Evolutionary conservation across 2,329 filamentous ascomycete species (phyloP).

Genomic region (Hymenotorrendiella dingleyae): DNA sequence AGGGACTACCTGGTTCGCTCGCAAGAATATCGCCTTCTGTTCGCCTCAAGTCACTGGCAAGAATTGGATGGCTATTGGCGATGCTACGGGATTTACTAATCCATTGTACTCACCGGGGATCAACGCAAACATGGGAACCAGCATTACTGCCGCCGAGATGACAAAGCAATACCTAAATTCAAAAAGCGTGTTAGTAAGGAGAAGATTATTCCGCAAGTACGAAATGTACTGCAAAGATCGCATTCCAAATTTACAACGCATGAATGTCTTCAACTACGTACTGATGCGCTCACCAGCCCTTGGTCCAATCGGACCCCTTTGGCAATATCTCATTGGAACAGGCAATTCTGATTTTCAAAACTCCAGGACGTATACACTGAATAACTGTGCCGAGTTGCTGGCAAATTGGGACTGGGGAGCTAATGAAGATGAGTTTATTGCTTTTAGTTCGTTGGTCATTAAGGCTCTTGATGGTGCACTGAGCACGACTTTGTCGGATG

Average conservation of each 20-base stretch:
- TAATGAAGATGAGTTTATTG: not conserved
- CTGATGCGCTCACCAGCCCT: not conserved
- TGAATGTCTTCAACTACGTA: constrained; percentile 5
- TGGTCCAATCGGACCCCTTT: not conserved
- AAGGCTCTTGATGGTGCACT: not conserved
- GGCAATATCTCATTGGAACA: not conserved
- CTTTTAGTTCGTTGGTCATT: not conserved
- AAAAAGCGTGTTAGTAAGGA: not conserved
- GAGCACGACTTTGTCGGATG: not conserved
- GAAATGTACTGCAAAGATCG: not conserved
- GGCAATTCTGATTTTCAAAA: not conserved
- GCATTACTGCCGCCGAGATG: constrained; percentile 15
- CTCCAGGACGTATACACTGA: not conserved
- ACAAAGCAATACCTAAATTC: not conserved
- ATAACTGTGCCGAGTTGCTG: not conserved
- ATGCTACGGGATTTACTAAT: constrained; percentile 28
- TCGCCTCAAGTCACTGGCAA: constrained; percentile 23
- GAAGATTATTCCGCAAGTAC: not conserved
- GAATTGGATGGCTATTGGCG: constrained; percentile 27
- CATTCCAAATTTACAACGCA: not conserved
- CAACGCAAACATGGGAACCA: constrained; percentile 21
- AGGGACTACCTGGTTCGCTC: constrained; percentile 20
- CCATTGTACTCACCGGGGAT: constrained; percentile 28
- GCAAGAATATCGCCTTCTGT: constrained; percentile 13
- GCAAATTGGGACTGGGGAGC: not conserved